Percentiles rank a stretch among this genome's conserved stretches.
Conservation (phyloP, 495 filamentous ascomycete species). For the Hypoxylon trugodes region DNA sequence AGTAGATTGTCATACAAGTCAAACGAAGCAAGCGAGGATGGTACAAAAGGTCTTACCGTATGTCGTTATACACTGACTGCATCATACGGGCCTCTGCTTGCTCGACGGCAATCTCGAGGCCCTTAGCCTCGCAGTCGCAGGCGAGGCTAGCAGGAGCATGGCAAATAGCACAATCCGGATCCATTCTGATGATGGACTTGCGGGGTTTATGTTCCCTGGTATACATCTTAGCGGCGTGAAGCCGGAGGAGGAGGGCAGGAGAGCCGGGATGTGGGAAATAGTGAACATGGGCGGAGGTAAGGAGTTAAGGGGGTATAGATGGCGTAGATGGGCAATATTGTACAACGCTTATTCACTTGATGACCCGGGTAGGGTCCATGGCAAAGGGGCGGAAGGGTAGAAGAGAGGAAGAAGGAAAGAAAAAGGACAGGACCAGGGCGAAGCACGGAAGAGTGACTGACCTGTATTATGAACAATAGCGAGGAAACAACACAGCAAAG, state of each 20-base stretch:
- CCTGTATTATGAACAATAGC: constrained; percentile 50
- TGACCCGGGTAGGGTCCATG: constrained; percentile 48
- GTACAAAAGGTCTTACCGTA: constrained; percentile 59
- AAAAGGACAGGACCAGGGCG: constrained; percentile 36
- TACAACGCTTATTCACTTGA: constrained; percentile 43
- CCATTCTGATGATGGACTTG: constrained; percentile 65
- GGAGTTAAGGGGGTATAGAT: constrained; percentile 15
- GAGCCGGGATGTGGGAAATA: constrained; percentile 38
- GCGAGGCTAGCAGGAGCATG: constrained; percentile 66
- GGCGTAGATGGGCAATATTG: constrained; percentile 37
- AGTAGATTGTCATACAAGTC: constrained; percentile 24
- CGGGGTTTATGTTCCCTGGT: constrained; percentile 54
- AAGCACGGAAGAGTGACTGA: constrained; percentile 48
- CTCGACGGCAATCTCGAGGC: constrained; percentile 69
- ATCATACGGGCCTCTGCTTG: constrained; percentile 73
- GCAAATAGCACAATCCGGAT: constrained; percentile 77
- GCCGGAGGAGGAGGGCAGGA: constrained; percentile 43
- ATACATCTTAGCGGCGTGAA: constrained; percentile 60
- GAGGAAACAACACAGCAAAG: constrained; percentile 48
- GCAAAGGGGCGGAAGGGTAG: constrained; percentile 29
- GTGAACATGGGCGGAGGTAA: constrained; percentile 43
- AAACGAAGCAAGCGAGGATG: neutral
- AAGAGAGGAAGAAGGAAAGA: constrained; percentile 41
- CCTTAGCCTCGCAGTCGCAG: constrained; percentile 75
- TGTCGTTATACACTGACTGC: constrained; percentile 67